These are phyloP conservation scores for Ceriops tagal DNA, from an alignment of 345 rosid genomes.

Conservation along the genomic window DNA sequence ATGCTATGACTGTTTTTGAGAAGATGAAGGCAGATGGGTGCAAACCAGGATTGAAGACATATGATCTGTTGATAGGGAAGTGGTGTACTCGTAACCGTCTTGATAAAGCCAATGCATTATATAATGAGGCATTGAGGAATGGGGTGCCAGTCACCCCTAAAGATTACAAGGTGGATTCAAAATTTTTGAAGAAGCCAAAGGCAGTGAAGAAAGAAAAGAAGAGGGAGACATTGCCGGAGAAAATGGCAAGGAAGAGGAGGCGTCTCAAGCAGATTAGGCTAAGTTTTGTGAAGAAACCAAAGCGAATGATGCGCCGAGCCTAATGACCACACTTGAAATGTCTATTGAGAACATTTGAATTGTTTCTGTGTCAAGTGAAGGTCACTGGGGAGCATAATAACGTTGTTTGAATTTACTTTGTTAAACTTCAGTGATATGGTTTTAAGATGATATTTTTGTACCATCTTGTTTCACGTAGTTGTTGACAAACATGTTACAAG, in stretches of 20 bases:
- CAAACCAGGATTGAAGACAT: conserved; percentile 75
- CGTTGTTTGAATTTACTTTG: background rate
- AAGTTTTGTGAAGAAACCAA: conserved; percentile 90
- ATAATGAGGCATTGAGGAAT: conserved; percentile 55
- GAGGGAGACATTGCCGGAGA: conserved; percentile 93
- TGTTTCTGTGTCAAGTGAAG: background rate
- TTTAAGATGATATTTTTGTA: background rate
- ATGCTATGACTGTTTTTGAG: conserved; percentile 73
- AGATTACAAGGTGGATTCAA: conserved; percentile 60
- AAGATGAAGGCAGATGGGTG: conserved; percentile 75
- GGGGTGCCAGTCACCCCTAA: conserved; percentile 71
- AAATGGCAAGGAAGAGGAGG: conserved; percentile 84
- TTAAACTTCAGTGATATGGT: conserved; percentile 2
- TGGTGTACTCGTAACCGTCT: conserved; percentile 64
- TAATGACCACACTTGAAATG: conserved; percentile 7
- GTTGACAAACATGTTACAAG: conserved; percentile 7
- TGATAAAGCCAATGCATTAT: conserved; percentile 71
- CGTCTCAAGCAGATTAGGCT: conserved; percentile 73
- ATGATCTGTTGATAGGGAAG: conserved; percentile 76
- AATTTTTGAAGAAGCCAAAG: conserved; percentile 59
- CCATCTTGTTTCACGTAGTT: background rate
- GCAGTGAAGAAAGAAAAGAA: conserved; percentile 64
- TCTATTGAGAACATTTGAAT: background rate
- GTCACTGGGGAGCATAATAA: background rate
- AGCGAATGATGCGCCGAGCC: conserved; percentile 42